phyloP scores from a whole-genome alignment of 805 yeast genomes.

The Komagataella kurtzmanii region DNA sequence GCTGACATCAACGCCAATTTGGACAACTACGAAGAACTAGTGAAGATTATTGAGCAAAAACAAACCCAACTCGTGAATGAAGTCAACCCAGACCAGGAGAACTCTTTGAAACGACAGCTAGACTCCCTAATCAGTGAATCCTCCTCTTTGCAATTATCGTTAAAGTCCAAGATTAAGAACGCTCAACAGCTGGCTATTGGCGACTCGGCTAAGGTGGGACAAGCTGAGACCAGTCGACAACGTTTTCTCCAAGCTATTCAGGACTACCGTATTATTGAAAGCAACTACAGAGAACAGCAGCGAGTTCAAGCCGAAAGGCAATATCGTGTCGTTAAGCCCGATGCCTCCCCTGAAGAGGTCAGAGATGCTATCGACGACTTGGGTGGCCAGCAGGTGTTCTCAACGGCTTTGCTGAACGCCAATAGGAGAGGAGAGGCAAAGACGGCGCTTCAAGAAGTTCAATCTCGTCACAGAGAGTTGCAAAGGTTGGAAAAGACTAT shows the following conservation, averaged over 20 bases:
- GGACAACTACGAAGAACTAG: slow-evolving; percentile 55
- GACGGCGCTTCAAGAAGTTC: slow-evolving; percentile 90
- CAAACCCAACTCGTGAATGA: slow-evolving; percentile 65
- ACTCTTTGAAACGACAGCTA: slow-evolving; percentile 57
- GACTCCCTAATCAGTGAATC: slow-evolving; percentile 72
- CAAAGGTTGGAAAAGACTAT: slow-evolving; percentile 90
- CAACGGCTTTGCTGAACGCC: slow-evolving; percentile 79
- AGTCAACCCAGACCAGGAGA: slow-evolving; percentile 57
- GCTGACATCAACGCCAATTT: slow-evolving; percentile 56
- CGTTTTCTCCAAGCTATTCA: slow-evolving; percentile 79
- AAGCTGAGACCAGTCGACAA: slow-evolving; percentile 79
- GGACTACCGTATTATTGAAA: slow-evolving; percentile 77
- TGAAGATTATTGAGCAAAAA: slow-evolving; percentile 54
- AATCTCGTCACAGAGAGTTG: slow-evolving; percentile 88
- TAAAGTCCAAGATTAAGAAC: slow-evolving; percentile 65
- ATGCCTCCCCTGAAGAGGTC: slow-evolving; percentile 74
- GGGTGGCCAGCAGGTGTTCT: slow-evolving; percentile 83
- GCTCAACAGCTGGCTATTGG: slow-evolving; percentile 58
- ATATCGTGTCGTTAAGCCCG: slow-evolving; percentile 79
- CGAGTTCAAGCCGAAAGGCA: slow-evolving; percentile 86
- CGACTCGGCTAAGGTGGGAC: slow-evolving; percentile 75
- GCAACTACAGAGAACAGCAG: slow-evolving; percentile 72
- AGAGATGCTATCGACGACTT: slow-evolving; percentile 75
- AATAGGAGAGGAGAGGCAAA: slow-evolving; percentile 92
- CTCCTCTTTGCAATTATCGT: slow-evolving; percentile 56